These are phyloP conservation scores for Eucalyptus regnans DNA, from an alignment of 345 rosid species.

Conservation along the genomic window DNA sequence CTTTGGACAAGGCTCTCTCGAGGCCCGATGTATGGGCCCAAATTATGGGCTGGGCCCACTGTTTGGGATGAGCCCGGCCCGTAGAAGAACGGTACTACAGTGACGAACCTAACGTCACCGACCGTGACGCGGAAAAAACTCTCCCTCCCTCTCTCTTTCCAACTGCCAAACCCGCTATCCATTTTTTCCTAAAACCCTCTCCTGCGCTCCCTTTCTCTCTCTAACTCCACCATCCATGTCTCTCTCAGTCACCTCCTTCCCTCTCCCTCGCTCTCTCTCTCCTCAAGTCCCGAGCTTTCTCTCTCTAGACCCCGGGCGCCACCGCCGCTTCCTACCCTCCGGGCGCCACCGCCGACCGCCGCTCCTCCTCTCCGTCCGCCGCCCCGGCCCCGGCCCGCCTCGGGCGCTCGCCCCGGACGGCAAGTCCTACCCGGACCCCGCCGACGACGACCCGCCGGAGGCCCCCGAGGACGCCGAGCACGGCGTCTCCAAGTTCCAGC, in stretches of 20 bases:
- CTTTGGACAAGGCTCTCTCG: background rate
- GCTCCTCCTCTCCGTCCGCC: background rate
- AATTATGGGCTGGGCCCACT: background rate
- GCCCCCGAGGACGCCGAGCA: constrained; percentile 78
- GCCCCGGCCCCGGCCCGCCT: background rate
- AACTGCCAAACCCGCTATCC: background rate
- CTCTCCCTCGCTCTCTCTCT: constrained; percentile 13
- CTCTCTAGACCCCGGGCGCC: constrained; percentile 9
- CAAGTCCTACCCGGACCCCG: constrained; percentile 44
- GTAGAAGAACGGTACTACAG: background rate
- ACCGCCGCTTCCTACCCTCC: background rate
- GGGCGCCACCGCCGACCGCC: constrained; percentile 9
- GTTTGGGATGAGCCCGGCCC: background rate
- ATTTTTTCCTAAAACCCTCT: background rate
- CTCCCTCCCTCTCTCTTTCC: background rate
- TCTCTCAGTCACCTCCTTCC: background rate
- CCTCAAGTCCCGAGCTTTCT: constrained; percentile 10
- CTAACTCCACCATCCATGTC: background rate
- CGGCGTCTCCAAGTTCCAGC: constrained; percentile 66
- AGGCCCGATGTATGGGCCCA: background rate
- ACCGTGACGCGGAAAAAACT: background rate
- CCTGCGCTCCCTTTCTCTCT: background rate
- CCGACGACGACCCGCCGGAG: constrained; percentile 86
- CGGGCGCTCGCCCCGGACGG: constrained; percentile 31
- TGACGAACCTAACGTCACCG: background rate